Conservation (phyloP, 2,329 filamentous ascomycete species). For the Ceratocystis harringtonii region DNA sequence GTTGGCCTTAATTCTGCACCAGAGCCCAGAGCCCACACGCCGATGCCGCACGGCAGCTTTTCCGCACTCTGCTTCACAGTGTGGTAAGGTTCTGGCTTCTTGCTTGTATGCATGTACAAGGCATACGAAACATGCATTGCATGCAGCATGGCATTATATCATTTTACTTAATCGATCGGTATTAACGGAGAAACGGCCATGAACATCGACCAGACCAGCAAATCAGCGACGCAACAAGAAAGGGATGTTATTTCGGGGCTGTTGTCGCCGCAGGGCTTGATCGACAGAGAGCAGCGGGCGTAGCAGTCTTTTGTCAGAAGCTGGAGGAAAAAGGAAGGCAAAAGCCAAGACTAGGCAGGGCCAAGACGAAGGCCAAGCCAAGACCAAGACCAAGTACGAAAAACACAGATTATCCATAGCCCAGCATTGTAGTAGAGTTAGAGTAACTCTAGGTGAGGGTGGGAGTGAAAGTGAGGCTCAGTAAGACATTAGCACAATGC, state of each 20-base stretch:
- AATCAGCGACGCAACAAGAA: neutral
- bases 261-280: neutral
- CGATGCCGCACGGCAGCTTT: neutral
- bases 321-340: neutral
- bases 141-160: neutral
- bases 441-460: too few species aligned
- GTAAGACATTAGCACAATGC: neutral
- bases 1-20: too few species aligned
- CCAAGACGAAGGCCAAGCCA: too few species aligned
- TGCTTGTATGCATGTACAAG: neutral
- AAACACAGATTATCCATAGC: too few species aligned
- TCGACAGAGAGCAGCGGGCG: neutral
- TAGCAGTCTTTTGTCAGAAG: neutral
- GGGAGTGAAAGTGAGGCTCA: neutral
- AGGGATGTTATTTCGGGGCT: neutral
- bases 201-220: neutral
- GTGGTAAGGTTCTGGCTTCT: neutral
- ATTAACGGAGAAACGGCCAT: neutral
- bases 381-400: too few species aligned
- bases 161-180: neutral
- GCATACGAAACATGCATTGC: neutral
- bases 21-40: too few species aligned
- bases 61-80: too few species aligned
- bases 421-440: neutral
- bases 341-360: neutral